Base-by-base conservation (phyloP, 116 monocot genomes). In the Papilionanthe hybrid region DNA sequence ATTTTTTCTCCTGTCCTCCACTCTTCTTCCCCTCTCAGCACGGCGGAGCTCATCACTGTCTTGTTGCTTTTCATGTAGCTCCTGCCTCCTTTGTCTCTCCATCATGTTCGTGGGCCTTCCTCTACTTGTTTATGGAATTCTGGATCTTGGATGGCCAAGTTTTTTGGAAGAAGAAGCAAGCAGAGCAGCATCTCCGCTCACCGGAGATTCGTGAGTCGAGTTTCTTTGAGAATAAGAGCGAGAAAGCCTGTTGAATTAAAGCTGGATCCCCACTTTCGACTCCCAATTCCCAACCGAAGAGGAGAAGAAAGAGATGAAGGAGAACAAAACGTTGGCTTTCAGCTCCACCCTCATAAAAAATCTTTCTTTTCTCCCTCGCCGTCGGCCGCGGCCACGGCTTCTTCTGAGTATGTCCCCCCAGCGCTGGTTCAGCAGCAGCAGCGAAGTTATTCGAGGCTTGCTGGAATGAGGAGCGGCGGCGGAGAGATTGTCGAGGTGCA, bases 401-500 rank as follows among this genome's bases (percentile, higher is more conserved):
- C 53, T 17, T 53, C 53, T 0, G 53, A 53, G 4, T 53, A 53
- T 53, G 53, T 53, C 15, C 53, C 13, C 4, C 53, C 53, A 17
- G 53, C 17, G 1, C 53, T 4, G 53, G 53, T 17, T 15, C 53
- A 53, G 37, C 37, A 37, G 53, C 53, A 17, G 53, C 17, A 53
- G 53, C 53, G 17, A 4, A 19, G 15, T 43, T 37, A 43, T 53
- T 53, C 17, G 23, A 49, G 81, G 53, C 53, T 53, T 17, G 15
- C 17, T 17, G 53, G 81, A 23, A 72, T 69, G 48, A 45, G 77
- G 17, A 69, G 32, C 50, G 49, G 37, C 41, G 72, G 11, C 42
- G 81, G 81, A 8, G 88, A 96, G 84, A 93, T 96, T 55, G 86
- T 92, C 15, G 89, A 91, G 44, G 94, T 92, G 30, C 89, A 93